Base-by-base conservation (phyloP, 2,329 filamentous ascomycete species). In the Eutypa lata region DNA sequence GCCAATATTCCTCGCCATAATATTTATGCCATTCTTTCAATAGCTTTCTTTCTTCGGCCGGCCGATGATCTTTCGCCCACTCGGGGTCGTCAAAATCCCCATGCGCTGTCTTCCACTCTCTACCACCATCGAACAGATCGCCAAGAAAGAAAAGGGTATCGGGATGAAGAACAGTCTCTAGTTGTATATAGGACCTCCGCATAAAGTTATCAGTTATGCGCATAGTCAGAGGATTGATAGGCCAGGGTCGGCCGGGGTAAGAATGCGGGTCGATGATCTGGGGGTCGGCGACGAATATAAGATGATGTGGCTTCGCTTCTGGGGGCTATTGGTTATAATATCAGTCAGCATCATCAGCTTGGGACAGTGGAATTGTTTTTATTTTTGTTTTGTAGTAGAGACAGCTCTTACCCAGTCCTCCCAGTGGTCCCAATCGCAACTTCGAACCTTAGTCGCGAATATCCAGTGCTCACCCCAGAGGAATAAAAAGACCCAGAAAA, bases 261-360 rank as follows among this genome's bases (percentile, higher is more conserved):
- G 91, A 95, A 70, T 97, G 90, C 51, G 91, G 90, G 71, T 97
- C 92, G 65, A 94, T 91, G 53, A 97, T 81, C 69, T 97, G 92
- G 43, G 92, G 92, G 66, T 97, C 92, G 55, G 92, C 91, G 60
- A 97, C 79, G 67, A 97, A 86, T 61, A 90, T 79, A 61, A 96
- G 80, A 67, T 87, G 90, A 69, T 97, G 92, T 26, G 94, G 94
- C 33, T 81, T 84, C 48, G 92, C 88, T 61, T 80, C 84, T 63
- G 81, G 73, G 50, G 91, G 90, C 94, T 96, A 65, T 50, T 49
- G 50, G 54, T 58, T 52, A 52, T 50, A 37, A 8, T 16, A 31
- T 60, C 24, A 52, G 54, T 52, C 50, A 55, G 43, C 26, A 52
- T 28, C 40, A 26, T 50, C 38, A 53, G 37, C 46, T 49, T 54